Percentiles rank a stretch among this genome's conserved stretches.
phyloP scores from a whole-genome alignment of 1,284 basidiomycete genomes.

The Phaffia rhodozyma region DNA sequence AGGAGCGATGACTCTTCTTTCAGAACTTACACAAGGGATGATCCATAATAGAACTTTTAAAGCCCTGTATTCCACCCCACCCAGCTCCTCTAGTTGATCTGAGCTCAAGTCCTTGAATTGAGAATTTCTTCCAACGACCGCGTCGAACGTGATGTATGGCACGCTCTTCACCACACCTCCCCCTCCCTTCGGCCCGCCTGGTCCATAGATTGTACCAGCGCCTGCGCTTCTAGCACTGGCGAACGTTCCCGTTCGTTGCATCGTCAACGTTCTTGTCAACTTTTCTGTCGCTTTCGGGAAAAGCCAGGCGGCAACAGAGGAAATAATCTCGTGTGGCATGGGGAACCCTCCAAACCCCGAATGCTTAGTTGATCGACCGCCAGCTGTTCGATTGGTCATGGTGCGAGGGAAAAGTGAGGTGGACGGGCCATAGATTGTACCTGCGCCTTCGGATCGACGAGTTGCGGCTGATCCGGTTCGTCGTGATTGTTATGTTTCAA shows the following conservation, averaged over 20 bases:
- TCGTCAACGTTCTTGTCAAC: slow-evolving; percentile 53
- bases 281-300: slow-evolving; percentile 48
- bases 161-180: slow-evolving; percentile 38
- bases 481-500: background rate
- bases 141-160: slow-evolving; percentile 76
- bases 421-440: slow-evolving; percentile 17
- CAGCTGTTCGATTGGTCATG: slow-evolving; percentile 24
- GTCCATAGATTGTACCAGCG: slow-evolving; percentile 23
- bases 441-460: slow-evolving; percentile 12
- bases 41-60: slow-evolving; percentile 68
- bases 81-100: slow-evolving; percentile 80
- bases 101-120: slow-evolving; percentile 66
- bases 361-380: slow-evolving; percentile 34
- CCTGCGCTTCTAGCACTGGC: slow-evolving; percentile 33
- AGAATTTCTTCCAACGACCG: slow-evolving; percentile 74
- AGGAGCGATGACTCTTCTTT: background rate
- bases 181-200: slow-evolving; percentile 31
- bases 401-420: slow-evolving; percentile 8
- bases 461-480: background rate
- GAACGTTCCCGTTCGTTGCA: slow-evolving; percentile 59
- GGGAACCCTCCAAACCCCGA: slow-evolving; percentile 77
- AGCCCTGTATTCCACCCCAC: slow-evolving; percentile 89
- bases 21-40: slow-evolving; percentile 44
- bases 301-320: slow-evolving; percentile 40
- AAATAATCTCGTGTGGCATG: slow-evolving; percentile 53